phyloP scores from a whole-genome alignment of 768 basidiomycete genomes.

The Rhodocollybia butyracea region DNA sequence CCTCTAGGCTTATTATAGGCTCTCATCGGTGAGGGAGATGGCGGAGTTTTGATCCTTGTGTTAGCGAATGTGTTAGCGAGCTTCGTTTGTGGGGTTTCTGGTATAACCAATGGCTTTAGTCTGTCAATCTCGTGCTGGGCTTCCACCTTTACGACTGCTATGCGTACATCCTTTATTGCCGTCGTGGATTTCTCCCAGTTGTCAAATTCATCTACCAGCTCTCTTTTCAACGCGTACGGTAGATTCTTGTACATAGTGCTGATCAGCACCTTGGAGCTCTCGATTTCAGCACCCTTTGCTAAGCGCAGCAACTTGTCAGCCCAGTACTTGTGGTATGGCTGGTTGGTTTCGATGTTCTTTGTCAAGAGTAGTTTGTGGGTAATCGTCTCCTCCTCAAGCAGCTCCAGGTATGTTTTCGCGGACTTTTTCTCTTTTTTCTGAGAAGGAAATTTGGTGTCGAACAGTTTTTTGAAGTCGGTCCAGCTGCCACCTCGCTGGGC shows the following conservation, averaged over 20 bases:
- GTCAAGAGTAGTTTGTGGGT: not conserved
- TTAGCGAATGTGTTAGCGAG: not conserved
- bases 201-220: not conserved
- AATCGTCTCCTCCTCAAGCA: not conserved
- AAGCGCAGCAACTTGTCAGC: not conserved
- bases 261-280: not conserved
- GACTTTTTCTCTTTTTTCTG: not conserved
- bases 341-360: not conserved
- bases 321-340: not conserved
- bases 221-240: not conserved
- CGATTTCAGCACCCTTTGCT: not conserved
- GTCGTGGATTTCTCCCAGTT: not conserved
- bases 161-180: not conserved
- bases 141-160: not conserved
- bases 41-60: not conserved
- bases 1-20: not conserved
- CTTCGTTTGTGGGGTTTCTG: not conserved
- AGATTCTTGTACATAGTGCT: not conserved
- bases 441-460: not conserved
- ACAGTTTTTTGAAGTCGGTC: too few species aligned
- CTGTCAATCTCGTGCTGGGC: not conserved
- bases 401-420: not conserved
- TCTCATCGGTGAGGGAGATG: not conserved
- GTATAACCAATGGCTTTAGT: too few species aligned
- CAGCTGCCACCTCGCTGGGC: too few species aligned